Percentiles rank a stretch among this genome's conserved stretches.
These are phyloP conservation scores for Colletotrichum cuscutae DNA, from an alignment of 2,329 filamentous ascomycete species.

Conservation along the genomic window DNA sequence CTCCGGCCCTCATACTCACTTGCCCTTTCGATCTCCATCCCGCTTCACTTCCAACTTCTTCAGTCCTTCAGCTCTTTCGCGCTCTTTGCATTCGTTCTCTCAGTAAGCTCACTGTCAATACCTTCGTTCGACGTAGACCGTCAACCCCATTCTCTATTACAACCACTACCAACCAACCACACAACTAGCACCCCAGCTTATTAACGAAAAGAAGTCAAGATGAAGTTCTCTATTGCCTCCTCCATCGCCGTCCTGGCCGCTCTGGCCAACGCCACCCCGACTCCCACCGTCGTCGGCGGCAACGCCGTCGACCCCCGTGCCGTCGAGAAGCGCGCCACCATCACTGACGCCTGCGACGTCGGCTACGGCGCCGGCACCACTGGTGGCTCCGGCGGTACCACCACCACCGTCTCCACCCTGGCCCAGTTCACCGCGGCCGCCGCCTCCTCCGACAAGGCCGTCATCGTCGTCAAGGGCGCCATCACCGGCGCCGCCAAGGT, in stretches of 20 bases:
- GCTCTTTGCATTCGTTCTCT: slow-evolving; percentile 31
- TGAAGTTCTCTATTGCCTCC: slow-evolving; percentile 46
- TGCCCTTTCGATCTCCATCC: slow-evolving; percentile 14
- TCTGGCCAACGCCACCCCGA: slow-evolving; percentile 44
- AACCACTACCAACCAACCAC: neutral
- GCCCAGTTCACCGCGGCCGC: slow-evolving; percentile 58
- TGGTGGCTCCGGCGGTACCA: slow-evolving; percentile 60
- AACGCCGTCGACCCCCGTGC: slow-evolving; percentile 38
- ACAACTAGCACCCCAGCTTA: slow-evolving; percentile 7
- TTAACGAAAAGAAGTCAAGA: slow-evolving; percentile 29
- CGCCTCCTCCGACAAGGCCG: slow-evolving; percentile 52
- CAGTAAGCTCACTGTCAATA: slow-evolving; percentile 17
- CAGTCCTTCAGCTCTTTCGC: slow-evolving; percentile 28
- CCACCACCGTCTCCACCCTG: slow-evolving; percentile 62
- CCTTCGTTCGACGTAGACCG: slow-evolving; percentile 35
- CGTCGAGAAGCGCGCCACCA: slow-evolving; percentile 46
- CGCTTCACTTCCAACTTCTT: slow-evolving; percentile 28
- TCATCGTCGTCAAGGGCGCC: slow-evolving; percentile 53
- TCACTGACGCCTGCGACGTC: slow-evolving; percentile 48
- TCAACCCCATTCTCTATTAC: slow-evolving; percentile 26
- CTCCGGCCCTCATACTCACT: neutral
- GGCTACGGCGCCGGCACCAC: slow-evolving; percentile 57
- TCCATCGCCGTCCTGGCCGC: slow-evolving; percentile 42
- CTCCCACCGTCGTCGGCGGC: slow-evolving; percentile 41
- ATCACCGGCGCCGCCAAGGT: slow-evolving; percentile 52